Evolutionary conservation across 768 basidiomycete genomes (phyloP).

Genomic region (Tricholoma sp.): DNA sequence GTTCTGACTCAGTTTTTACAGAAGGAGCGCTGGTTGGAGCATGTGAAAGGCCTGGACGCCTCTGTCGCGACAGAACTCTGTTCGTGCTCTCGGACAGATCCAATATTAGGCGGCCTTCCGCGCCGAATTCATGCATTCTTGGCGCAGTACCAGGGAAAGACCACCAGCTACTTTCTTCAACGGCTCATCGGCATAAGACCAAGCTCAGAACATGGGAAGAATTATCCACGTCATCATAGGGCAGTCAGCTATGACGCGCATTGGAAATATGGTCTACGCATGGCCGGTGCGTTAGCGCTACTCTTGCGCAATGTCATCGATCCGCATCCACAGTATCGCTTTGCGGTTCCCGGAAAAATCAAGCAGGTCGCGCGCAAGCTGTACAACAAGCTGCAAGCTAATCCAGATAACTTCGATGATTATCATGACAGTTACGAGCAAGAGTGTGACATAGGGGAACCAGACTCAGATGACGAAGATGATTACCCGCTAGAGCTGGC

Average conservation of each 20-base stretch:
- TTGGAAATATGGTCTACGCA: not conserved
- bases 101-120: not conserved
- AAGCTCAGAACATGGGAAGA: constrained; percentile 2
- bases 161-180: constrained; percentile 3
- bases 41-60: not conserved
- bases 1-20: not conserved
- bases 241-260: constrained; percentile 4
- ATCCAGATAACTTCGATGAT: not conserved
- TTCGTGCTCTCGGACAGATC: not conserved
- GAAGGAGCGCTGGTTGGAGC: constrained; percentile 1
- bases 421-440: no score
- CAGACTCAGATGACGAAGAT: not conserved
- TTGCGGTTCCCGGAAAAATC: not conserved
- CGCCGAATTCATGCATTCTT: not conserved
- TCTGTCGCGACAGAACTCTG: not conserved
- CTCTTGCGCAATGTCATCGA: not conserved
- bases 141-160: not conserved
- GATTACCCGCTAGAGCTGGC: not conserved
- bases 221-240: not conserved
- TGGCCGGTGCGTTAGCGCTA: not conserved
- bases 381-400: not conserved
- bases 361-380: not conserved
- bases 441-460: no score
- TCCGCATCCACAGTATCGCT: not conserved
- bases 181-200: constrained; percentile 10